A percentile compares a stretch with the other conserved stretches of the same genome.
These are phyloP conservation scores for Aspergillus pseudoterreus DNA, from an alignment of 2,329 filamentous ascomycete genomes.

Conservation along the genomic window DNA sequence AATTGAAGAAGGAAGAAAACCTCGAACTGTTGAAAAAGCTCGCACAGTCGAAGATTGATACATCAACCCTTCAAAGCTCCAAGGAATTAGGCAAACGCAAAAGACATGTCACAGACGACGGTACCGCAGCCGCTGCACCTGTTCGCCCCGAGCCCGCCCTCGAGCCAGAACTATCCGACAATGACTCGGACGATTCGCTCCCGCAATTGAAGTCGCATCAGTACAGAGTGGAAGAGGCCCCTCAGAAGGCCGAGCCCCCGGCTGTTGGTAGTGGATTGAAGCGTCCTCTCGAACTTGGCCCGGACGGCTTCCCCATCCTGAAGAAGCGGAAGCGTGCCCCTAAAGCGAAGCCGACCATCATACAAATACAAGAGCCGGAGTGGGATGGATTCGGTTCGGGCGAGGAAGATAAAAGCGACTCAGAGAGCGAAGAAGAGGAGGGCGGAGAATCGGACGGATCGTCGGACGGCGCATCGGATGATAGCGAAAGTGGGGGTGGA, in stretches of 20 bases:
- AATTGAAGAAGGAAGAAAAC: constrained; percentile 92
- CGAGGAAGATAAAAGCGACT: constrained; percentile 27
- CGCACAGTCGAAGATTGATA: constrained; percentile 74
- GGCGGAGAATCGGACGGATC: constrained; percentile 19
- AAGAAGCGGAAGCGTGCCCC: constrained; percentile 72
- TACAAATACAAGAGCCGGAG: constrained; percentile 35
- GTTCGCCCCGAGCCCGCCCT: constrained; percentile 17
- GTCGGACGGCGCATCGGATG: constrained; percentile 17
- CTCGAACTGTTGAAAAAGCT: constrained; percentile 78
- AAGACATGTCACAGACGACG: constrained; percentile 60
- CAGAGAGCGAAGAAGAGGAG: constrained; percentile 25
- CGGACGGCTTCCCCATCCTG: constrained; percentile 75
- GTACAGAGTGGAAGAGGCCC: constrained; percentile 41
- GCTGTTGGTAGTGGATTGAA: constrained; percentile 73
- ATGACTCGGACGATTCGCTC: constrained; percentile 34
- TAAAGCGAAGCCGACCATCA: constrained; percentile 41
- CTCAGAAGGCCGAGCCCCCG: constrained; percentile 34
- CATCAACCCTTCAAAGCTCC: constrained; percentile 73
- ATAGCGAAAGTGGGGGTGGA: constrained; percentile 22
- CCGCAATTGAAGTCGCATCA: constrained; percentile 11
- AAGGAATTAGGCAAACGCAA: constrained; percentile 68
- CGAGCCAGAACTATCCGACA: constrained; percentile 28
- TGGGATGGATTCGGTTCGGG: constrained; percentile 46
- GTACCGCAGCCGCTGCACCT: constrained; percentile 6
- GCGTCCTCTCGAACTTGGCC: constrained; percentile 74